Conservation (phyloP, 2,329 filamentous ascomycete species). For the Trichoderma cornu-damae region DNA sequence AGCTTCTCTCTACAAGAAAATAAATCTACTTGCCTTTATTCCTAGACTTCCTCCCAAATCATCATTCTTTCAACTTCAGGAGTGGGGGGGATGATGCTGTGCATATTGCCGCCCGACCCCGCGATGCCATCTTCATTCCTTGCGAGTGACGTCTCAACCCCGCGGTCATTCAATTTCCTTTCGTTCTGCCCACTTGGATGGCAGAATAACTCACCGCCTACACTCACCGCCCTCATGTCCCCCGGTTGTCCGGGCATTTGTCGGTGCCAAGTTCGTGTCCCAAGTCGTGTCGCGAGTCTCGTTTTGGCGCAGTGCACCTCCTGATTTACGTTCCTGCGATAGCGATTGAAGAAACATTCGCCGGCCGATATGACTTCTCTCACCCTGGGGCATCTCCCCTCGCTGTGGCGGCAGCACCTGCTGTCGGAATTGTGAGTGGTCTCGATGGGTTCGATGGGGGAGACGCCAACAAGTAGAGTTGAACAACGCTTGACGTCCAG, state of each 20-base stretch:
- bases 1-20: background rate
- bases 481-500: slow-evolving; percentile 11
- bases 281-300: slow-evolving; percentile 1
- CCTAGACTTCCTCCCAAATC: background rate
- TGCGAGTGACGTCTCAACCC: slow-evolving; percentile 13
- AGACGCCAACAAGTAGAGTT: background rate
- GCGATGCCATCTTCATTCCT: slow-evolving; percentile 15
- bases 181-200: slow-evolving; percentile 7
- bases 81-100: too few relatives aligned
- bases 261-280: background rate
- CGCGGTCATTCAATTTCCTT: background rate
- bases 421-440: slow-evolving; percentile 70
- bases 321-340: slow-evolving; percentile 8
- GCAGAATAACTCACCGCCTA: slow-evolving; percentile 25
- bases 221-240: slow-evolving; percentile 16
- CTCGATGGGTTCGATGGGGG: background rate
- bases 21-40: background rate
- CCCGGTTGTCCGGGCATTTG: background rate
- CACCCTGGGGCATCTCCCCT: slow-evolving; percentile 45
- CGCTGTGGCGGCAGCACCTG: slow-evolving; percentile 68
- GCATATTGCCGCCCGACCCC: slow-evolving; percentile 14
- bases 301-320: background rate
- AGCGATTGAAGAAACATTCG: background rate
- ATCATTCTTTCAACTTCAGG: background rate
- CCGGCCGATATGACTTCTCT: slow-evolving; percentile 38